Percentiles rank a stretch among this genome's conserved stretches.
Evolutionary conservation across 2,329 filamentous ascomycete species (phyloP).

Genomic region (Phaeosphaeria sp.): DNA sequence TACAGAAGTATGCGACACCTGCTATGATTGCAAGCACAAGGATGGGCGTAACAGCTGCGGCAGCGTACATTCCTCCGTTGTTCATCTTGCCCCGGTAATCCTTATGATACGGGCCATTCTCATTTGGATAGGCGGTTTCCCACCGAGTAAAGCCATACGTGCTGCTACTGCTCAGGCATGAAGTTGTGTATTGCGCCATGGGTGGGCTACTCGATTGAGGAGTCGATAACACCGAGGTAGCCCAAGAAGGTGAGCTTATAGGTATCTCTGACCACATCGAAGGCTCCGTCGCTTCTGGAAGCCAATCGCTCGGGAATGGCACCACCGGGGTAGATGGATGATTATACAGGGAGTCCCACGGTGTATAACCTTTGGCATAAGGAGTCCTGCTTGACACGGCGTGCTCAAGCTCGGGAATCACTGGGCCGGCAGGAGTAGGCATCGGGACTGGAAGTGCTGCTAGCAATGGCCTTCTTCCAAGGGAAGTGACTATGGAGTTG

Average conservation of each 20-base stretch:
- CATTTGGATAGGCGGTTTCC: background rate
- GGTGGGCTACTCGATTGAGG: background rate
- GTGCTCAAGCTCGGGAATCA: background rate
- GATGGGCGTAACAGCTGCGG: conserved; percentile 32
- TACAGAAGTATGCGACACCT: conserved; percentile 28
- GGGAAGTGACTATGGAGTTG: background rate
- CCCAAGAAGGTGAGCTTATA: background rate
- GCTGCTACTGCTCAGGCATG: background rate
- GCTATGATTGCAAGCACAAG: conserved; percentile 35
- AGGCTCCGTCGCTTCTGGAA: background rate
- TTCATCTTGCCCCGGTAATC: conserved; percentile 10
- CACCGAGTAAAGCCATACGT: background rate
- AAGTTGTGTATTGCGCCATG: background rate
- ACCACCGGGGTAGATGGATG: background rate
- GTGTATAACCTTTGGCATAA: background rate
- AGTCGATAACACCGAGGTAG: background rate
- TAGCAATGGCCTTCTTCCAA: background rate
- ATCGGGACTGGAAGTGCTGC: background rate
- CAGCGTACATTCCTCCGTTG: conserved; percentile 27
- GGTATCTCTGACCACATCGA: background rate
- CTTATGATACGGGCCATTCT: background rate
- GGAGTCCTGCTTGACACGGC: background rate
- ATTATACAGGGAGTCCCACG: background rate
- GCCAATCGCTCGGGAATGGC: background rate
- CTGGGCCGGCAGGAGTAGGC: background rate